Base-by-base conservation (phyloP, 306 rosid species). In the Rosa rugosa region DNA sequence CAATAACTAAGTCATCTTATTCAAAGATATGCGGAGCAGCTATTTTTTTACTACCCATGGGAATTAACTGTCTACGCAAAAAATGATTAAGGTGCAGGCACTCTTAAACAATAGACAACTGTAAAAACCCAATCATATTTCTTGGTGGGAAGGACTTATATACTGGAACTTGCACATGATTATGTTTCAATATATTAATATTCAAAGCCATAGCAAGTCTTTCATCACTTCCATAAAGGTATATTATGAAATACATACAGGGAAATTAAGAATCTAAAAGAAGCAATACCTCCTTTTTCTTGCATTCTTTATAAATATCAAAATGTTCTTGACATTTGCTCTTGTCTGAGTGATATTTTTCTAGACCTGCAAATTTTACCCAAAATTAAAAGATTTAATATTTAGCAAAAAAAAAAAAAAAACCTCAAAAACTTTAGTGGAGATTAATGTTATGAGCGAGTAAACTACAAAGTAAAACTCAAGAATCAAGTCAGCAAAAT, bases 241-340 rank as follows among this genome's bases (percentile, higher is more conserved):
- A 25, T 40, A 13, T 36, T 56, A 77, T 63, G 7, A 67, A 63
- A 27, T 60, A 79, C 38, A 36, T 49, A 80, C 23, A 74, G 23
- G 44, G 25, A n/a, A 62, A 50, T 80, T 9, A 53, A 76, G 75
- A 57, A 74, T 50, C 6, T 77, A 2, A 41, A 77, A 53, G 38
- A 72, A 44, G 23, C 41, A 54, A 45, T 89, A 94, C 99, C 99
- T 94, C 99, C 75, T 87, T 91, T 85, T 92, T 94, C 90, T 94
- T 94, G 83, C 99, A 94, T 88, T 91, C 97, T 90, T 92, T 94
- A 89, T 94, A 94, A 74, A 91, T 81, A 79, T 92, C 93, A 81
- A 94, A 94, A 71, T 92, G 97, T 69, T 87, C 90, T 82, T 91
- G 99, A 76, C 99, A 94, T 88, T 92, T 94, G 84, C 91, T 92